These are phyloP conservation scores for Alectoria sarmentosa DNA, from an alignment of 495 filamentous ascomycete species.

Conservation along the genomic window DNA sequence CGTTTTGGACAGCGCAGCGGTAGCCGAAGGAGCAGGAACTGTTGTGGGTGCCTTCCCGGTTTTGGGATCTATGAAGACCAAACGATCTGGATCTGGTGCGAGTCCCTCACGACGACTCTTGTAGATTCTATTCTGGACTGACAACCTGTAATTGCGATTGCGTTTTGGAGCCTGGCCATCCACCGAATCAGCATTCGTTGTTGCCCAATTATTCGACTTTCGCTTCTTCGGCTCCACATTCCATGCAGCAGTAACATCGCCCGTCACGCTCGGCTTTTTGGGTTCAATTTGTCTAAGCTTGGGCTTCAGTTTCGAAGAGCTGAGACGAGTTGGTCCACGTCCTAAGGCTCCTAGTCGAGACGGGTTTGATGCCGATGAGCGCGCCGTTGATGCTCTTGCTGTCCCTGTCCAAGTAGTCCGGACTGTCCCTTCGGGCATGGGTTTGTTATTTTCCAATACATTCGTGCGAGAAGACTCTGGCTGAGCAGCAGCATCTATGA, in stretches of 20 bases:
- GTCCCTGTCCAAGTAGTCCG: not conserved
- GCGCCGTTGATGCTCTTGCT: not conserved
- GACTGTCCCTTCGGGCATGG: not conserved
- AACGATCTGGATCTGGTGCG: conserved; percentile 37
- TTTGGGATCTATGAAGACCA: conserved; percentile 37
- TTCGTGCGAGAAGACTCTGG: not conserved
- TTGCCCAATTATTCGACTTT: conserved; percentile 25
- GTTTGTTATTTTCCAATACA: not conserved
- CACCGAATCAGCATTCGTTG: conserved; percentile 8
- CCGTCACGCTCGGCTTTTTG: conserved; percentile 6
- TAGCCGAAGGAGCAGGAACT: not conserved
- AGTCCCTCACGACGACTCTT: conserved; percentile 40
- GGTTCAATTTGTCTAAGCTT: conserved; percentile 1
- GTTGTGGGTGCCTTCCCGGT: conserved; percentile 25
- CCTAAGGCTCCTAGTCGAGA: not conserved
- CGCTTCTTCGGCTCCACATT: conserved; percentile 13
- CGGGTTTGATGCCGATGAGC: not conserved
- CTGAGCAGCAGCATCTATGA: not conserved
- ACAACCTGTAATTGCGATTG: conserved; percentile 15
- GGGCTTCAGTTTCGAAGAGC: not conserved
- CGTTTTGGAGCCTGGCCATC: not conserved
- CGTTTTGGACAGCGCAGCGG: conserved; percentile 7
- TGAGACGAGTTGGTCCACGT: not conserved
- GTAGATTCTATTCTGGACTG: conserved; percentile 29
- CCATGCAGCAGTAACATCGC: conserved; percentile 9